phyloP scores from a whole-genome alignment of 257 asterid species.

The Galeopsis tetrahit region DNA sequence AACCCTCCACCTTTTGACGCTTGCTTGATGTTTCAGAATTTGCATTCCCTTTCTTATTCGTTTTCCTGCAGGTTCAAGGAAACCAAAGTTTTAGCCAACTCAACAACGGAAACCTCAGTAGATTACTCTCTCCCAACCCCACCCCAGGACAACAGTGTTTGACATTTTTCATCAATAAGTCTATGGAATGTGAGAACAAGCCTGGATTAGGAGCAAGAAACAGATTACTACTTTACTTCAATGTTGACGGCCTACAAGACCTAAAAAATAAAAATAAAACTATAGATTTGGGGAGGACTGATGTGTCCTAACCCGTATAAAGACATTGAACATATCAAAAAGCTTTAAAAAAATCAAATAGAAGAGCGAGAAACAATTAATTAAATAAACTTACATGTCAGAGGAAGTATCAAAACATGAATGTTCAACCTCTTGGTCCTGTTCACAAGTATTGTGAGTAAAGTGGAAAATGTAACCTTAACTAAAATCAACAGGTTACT shows the following conservation, averaged over 20 bases:
- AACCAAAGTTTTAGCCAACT: conserved; percentile 30
- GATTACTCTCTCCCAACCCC: not conserved
- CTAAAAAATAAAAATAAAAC: no score
- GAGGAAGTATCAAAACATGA: conserved; percentile 64
- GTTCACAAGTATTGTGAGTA: conserved; percentile 32
- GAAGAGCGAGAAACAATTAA: conserved; percentile 9
- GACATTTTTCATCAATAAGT: conserved; percentile 2
- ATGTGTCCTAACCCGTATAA: not conserved
- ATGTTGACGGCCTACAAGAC: no score
- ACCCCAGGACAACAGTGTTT: not conserved
- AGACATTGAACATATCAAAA: conserved; percentile 11
- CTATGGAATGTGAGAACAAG: not conserved
- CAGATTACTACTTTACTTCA: not conserved
- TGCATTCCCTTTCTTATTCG: conserved; percentile 55
- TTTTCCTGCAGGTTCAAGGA: conserved; percentile 55
- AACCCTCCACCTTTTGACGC: conserved; percentile 54
- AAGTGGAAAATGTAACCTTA: conserved; percentile 28
- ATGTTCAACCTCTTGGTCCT: conserved; percentile 64
- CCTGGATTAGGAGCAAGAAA: conserved; percentile 10
- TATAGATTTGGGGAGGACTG: not conserved
- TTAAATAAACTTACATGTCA: conserved; percentile 59
- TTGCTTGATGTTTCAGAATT: conserved; percentile 53
- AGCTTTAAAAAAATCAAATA: conserved; percentile 2
- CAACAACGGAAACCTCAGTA: conserved; percentile 12
- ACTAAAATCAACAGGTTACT: conserved; percentile 36